Conservation (phyloP, 306 rosid species). For the Cucurbita argyrosperma region DNA sequence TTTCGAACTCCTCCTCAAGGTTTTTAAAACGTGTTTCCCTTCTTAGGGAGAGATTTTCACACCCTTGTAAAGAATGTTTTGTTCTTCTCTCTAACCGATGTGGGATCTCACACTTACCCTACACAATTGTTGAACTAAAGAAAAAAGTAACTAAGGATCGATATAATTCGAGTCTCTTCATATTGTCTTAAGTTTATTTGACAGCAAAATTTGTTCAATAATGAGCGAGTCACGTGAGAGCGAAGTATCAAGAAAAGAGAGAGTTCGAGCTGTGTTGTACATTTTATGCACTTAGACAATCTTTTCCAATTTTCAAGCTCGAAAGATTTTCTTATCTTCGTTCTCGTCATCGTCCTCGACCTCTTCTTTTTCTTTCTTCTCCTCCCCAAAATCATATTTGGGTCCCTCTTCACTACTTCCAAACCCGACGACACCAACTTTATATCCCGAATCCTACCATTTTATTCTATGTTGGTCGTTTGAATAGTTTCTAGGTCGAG, state of each 20-base stretch:
- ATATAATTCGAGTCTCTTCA: too few relatives aligned
- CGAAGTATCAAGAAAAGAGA: background rate
- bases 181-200: too few relatives aligned
- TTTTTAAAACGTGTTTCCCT: too few relatives aligned
- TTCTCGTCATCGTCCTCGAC: slow-evolving; percentile 35
- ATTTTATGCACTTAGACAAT: slow-evolving; percentile 19
- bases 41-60: too few relatives aligned
- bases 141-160: too few relatives aligned
- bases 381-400: background rate
- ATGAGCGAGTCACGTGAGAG: background rate
- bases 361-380: background rate
- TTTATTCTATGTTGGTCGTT: background rate
- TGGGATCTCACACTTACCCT: too few relatives aligned
- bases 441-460: slow-evolving; percentile 60
- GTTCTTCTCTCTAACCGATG: too few relatives aligned
- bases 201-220: background rate
- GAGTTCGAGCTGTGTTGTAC: background rate
- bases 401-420: background rate
- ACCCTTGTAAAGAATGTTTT: too few relatives aligned
- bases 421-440: slow-evolving; percentile 36
- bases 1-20: too few relatives aligned
- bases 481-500: too few relatives aligned
- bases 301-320: slow-evolving; percentile 58
- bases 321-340: slow-evolving; percentile 54
- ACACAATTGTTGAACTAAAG: too few relatives aligned